Evolutionary conservation across 106 monocot species (phyloP), one percentile per base, ranked within the genome.

Genomic region (Vanilla planifolia): DNA sequence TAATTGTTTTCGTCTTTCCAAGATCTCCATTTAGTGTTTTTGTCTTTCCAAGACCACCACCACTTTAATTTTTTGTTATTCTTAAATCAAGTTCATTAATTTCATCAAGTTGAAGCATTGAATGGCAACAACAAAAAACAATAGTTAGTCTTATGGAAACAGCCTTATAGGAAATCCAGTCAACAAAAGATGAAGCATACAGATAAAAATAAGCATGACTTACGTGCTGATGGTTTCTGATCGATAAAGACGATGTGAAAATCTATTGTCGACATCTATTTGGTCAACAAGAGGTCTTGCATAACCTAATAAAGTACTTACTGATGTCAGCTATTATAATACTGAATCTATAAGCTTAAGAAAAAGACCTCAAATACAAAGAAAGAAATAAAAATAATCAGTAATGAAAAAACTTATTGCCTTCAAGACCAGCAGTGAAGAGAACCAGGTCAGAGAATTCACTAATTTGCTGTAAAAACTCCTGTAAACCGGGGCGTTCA

Each of bases 391-490:
- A 68, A 30, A 6, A n/a, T 29, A 10, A 32, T 5, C 30, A 13
- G 6, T 29, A 63, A 48, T 20, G 21, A 20, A 63, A 28, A 20
- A 33, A 42, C 6, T 42, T 8, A 8, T 24, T 17, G 76, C 93
- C 88, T 93, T 93, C 93, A 60, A 93, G 82, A 32, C 93, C 93
- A 66, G 85, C 85, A 66, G 85, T 85, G 48, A 85, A 85, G 21
- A 80, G 77, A 66, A 85, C 33, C 33, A 85, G 77, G 63, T 85
- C 80, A 25, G 77, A 80, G 71, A 85, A 80, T 77, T 77, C 70
- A 67, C 70, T 80, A 36, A 59, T 71, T 48, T 80, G 65, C 8
- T 63, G 65, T 45, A 85, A 68, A 64, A 85, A 85, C 55, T 85
- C 85, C 8, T 77, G 70, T 71, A 85, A 73, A 53, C 80, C 80